phyloP scores from a whole-genome alignment of 2,329 filamentous ascomycete species.

The Exutisphaerella laricina region DNA sequence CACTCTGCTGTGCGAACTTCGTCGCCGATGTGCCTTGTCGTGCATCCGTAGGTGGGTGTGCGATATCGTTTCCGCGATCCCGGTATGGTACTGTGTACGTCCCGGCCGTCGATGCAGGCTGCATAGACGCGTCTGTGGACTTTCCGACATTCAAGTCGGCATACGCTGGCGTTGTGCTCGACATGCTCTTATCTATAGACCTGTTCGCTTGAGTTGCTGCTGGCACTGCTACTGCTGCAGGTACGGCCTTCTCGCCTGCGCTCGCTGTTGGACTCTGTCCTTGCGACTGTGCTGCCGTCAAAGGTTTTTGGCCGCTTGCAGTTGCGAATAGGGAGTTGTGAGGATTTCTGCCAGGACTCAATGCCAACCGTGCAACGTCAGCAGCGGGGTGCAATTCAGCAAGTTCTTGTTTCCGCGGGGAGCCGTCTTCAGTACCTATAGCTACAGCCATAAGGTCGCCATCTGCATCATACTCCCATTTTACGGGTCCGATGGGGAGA shows the following conservation, averaged over 20 bases:
- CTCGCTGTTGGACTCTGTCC: neutral
- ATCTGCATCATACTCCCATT: constrained; percentile 39
- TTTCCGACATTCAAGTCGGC: constrained; percentile 14
- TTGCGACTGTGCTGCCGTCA: constrained; percentile 6
- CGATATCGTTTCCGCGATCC: constrained; percentile 30
- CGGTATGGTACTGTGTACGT: constrained; percentile 25
- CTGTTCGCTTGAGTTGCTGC: constrained; percentile 4
- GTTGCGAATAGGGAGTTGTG: neutral
- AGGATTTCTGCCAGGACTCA: constrained; percentile 24
- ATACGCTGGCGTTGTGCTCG: constrained; percentile 3
- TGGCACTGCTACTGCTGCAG: neutral
- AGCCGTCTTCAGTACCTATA: constrained; percentile 41
- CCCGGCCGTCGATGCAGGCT: constrained; percentile 17
- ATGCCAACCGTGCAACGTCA: constrained; percentile 23
- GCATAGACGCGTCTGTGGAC: constrained; percentile 9
- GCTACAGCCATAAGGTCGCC: constrained; percentile 43
- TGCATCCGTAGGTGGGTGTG: constrained; percentile 33
- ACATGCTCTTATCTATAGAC: neutral
- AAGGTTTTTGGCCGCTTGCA: neutral
- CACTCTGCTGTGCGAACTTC: constrained; percentile 38
- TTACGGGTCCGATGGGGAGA: constrained; percentile 44
- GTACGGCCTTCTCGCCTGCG: constrained; percentile 6
- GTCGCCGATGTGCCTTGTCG: constrained; percentile 39
- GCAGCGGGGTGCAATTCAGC: constrained; percentile 34
- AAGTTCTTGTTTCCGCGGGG: constrained; percentile 35